phyloP scores from a whole-genome alignment of 352 stramenopile species.

The Phytopythium ostracodes region DNA sequence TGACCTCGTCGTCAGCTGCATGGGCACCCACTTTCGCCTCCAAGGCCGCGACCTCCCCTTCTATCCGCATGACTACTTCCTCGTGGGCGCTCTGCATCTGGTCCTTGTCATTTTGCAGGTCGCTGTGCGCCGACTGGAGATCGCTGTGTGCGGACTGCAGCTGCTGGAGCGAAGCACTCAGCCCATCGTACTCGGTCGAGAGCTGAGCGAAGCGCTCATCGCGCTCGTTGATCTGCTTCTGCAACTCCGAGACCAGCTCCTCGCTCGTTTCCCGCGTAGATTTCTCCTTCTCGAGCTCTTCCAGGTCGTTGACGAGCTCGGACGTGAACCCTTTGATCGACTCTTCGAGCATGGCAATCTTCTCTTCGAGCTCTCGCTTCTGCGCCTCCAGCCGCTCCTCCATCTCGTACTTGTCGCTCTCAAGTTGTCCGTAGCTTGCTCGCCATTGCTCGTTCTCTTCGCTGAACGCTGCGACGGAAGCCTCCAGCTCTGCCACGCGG shows the following conservation, averaged over 20 bases:
- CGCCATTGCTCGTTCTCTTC: conserved; percentile 62
- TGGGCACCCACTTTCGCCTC: conserved; percentile 19
- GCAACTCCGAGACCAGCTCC: conserved; percentile 36
- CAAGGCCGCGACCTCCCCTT: conserved; percentile 19
- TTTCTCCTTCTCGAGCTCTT: conserved; percentile 53
- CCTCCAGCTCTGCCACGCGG: conserved; percentile 32
- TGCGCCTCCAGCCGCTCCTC: conserved; percentile 41
- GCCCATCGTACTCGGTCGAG: conserved; percentile 45
- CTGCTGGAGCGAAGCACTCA: conserved; percentile 33
- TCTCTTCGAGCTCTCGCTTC: conserved; percentile 42
- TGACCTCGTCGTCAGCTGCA: conserved; percentile 24
- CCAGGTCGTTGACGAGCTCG: conserved; percentile 42
- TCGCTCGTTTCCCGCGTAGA: conserved; percentile 23
- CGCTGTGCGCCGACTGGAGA: conserved; percentile 6
- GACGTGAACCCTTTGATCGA: conserved; percentile 41
- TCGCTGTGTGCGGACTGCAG: conserved; percentile 12
- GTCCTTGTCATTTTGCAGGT: conserved; percentile 11
- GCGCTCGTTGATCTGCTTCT: conserved; percentile 48
- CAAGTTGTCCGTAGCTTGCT: conserved; percentile 51
- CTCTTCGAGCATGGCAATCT: conserved; percentile 44
- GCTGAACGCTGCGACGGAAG: conserved; percentile 37
- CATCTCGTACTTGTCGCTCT: conserved; percentile 36
- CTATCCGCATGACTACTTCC: conserved; percentile 24
- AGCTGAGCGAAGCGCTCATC: conserved; percentile 55
- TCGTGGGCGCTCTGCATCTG: conserved; percentile 18